A percentile compares a stretch with the other conserved stretches of the same genome.
phyloP scores from a whole-genome alignment of 2,329 filamentous ascomycete genomes.

The Teratosphaeriaceae sp. region DNA sequence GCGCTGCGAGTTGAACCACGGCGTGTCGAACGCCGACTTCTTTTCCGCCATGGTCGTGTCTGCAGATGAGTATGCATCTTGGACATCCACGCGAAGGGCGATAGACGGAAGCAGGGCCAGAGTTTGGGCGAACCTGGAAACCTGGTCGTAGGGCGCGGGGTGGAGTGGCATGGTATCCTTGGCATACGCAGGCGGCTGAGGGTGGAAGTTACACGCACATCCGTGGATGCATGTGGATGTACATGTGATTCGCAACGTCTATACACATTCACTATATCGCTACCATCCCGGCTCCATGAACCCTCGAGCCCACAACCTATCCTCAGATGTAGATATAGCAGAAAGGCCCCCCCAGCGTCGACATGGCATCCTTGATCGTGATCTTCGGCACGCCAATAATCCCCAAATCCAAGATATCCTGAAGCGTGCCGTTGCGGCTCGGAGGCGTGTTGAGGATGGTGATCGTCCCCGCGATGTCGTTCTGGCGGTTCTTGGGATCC shows the following conservation, averaged over 20 bases:
- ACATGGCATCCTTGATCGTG: slow-evolving; percentile 35
- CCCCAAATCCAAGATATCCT: slow-evolving; percentile 36
- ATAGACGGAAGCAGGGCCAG: not conserved
- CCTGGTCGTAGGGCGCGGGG: too few relatives aligned
- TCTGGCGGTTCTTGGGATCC: slow-evolving; percentile 30
- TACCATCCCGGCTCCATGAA: too few relatives aligned
- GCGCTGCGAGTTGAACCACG: slow-evolving; percentile 17
- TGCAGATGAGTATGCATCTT: not conserved
- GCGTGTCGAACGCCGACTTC: slow-evolving; percentile 26
- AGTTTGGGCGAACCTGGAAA: not conserved
- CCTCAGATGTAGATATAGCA: slow-evolving; percentile 39
- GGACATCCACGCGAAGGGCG: not conserved
- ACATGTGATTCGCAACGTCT: too few relatives aligned
- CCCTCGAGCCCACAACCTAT: too few relatives aligned
- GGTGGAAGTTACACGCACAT: too few relatives aligned
- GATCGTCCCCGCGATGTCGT: slow-evolving; percentile 35
- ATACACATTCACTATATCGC: too few relatives aligned
- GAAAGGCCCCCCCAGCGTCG: slow-evolving; percentile 40
- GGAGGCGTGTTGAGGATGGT: slow-evolving; percentile 39
- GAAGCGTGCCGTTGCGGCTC: slow-evolving; percentile 37
- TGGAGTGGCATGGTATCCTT: not conserved
- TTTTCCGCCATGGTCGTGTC: slow-evolving; percentile 6
- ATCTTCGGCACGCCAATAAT: slow-evolving; percentile 29
- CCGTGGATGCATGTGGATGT: too few relatives aligned
- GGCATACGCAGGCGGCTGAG: too few relatives aligned